These are phyloP conservation scores for Phyllosticta citribraziliensis DNA, from an alignment of 2,329 filamentous ascomycete genomes.

Conservation along the genomic window DNA sequence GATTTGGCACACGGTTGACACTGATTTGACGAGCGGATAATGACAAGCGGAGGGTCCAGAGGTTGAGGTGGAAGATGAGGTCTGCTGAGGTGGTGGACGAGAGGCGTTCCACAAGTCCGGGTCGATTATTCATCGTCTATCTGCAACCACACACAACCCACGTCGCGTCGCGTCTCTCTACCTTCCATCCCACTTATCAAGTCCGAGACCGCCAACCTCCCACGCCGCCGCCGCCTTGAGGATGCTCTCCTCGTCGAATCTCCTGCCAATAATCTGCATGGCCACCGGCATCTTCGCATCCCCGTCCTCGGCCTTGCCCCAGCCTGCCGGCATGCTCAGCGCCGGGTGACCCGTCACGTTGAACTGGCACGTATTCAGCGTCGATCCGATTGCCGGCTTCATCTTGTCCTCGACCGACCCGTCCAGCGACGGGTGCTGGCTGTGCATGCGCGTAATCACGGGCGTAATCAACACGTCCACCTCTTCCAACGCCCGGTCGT, in stretches of 20 bases:
- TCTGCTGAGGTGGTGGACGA: neutral
- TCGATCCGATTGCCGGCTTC: constrained; percentile 35
- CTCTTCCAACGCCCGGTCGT: constrained; percentile 34
- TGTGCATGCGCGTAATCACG: constrained; percentile 36
- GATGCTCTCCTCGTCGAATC: constrained; percentile 24
- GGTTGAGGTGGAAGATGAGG: neutral
- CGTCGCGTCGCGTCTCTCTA: neutral
- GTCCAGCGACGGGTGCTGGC: constrained; percentile 28
- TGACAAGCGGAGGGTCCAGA: too few species aligned
- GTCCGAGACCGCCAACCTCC: constrained; percentile 22
- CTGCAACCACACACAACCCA: neutral
- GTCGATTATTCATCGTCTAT: neutral
- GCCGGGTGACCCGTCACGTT: constrained; percentile 44
- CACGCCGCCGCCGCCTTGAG: constrained; percentile 26
- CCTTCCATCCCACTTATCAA: constrained; percentile 17
- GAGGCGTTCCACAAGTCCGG: neutral
- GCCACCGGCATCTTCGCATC: constrained; percentile 23
- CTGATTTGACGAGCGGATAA: too few species aligned
- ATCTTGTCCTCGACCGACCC: constrained; percentile 32
- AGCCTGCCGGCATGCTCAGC: constrained; percentile 37
- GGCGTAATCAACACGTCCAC: constrained; percentile 43
- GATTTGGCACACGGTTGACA: too few species aligned
- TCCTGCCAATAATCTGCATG: constrained; percentile 28
- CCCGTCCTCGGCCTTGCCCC: constrained; percentile 14
- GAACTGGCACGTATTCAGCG: constrained; percentile 37